phyloP scores from a whole-genome alignment of 208 protist genomes.

The Leishmania mexicana region DNA sequence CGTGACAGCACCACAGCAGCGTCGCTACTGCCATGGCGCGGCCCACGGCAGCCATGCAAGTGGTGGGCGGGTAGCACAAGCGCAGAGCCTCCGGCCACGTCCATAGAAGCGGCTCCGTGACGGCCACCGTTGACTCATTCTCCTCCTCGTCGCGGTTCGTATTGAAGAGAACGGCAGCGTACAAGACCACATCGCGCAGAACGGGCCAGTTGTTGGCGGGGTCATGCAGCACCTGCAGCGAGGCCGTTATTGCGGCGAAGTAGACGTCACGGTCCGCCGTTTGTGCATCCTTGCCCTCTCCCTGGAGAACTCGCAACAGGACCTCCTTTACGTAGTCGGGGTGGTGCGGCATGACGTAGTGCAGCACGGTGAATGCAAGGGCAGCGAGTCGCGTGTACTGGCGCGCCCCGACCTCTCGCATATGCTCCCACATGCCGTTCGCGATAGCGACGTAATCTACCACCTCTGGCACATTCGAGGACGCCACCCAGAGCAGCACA shows the following conservation, averaged over 20 bases:
- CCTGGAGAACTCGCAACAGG: constrained; percentile 33
- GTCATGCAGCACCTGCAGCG: constrained; percentile 59
- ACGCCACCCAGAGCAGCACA: constrained; percentile 63
- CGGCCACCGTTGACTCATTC: constrained; percentile 71
- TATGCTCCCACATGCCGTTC: constrained; percentile 61
- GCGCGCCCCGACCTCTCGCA: constrained; percentile 66
- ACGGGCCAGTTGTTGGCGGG: constrained; percentile 42
- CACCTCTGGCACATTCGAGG: constrained; percentile 17
- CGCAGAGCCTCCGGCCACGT: constrained; percentile 62
- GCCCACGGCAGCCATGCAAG: constrained; percentile 69
- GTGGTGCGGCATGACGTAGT: constrained; percentile 39
- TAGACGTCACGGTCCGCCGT: constrained; percentile 70
- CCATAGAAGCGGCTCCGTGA: constrained; percentile 71
- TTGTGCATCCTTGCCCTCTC: constrained; percentile 44
- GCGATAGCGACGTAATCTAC: constrained; percentile 49
- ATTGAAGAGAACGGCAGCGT: constrained; percentile 75
- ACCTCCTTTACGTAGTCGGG: constrained; percentile 43
- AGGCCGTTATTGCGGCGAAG: constrained; percentile 58
- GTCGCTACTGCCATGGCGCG: constrained; percentile 70
- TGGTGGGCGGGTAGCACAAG: constrained; percentile 70
- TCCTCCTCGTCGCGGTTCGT: constrained; percentile 77
- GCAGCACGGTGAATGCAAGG: constrained; percentile 66
- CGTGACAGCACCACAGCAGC: constrained; percentile 65
- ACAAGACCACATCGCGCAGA: constrained; percentile 58
- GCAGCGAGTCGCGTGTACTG: constrained; percentile 57